Conservation (phyloP, 1,284 basidiomycete genomes). For the Porogramme epimiltina region DNA sequence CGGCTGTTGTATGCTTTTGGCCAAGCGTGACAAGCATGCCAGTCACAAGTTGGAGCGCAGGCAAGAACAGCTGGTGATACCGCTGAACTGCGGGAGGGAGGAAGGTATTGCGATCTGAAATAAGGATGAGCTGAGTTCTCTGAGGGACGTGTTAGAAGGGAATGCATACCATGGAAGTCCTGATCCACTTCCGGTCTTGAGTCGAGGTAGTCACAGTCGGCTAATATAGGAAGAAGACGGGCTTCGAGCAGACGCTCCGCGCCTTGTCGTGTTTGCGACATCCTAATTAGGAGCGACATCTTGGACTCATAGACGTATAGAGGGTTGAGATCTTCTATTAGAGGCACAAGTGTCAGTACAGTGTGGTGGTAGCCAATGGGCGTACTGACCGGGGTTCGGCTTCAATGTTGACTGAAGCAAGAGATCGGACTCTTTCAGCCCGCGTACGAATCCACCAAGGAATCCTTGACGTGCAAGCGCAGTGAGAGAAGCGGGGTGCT, state of each 20-base stretch:
- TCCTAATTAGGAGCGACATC: conserved; percentile 84
- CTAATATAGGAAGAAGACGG: conserved; percentile 77
- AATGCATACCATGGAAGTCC: conserved; percentile 71
- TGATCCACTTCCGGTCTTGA: conserved; percentile 81
- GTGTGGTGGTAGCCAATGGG: background rate
- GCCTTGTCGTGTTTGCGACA: conserved; percentile 81
- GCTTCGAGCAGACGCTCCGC: conserved; percentile 87
- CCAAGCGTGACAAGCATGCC: conserved; percentile 73
- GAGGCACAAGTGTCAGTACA: background rate
- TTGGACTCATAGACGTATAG: conserved; percentile 96
- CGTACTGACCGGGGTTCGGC: conserved; percentile 78
- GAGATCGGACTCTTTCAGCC: conserved; percentile 82
- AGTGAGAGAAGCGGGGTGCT: conserved; percentile 56
- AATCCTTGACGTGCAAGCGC: conserved; percentile 79
- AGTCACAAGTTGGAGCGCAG: conserved; percentile 79
- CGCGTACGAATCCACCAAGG: conserved; percentile 81
- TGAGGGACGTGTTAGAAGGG: background rate
- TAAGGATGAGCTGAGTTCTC: background rate
- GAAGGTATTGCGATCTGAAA: conserved; percentile 80
- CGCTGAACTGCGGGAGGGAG: conserved; percentile 85
- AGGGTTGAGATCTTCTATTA: conserved; percentile 82
- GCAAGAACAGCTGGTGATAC: conserved; percentile 88
- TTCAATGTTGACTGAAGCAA: conserved; percentile 82
- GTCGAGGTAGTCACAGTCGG: conserved; percentile 87
- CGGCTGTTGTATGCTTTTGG: conserved; percentile 60